phyloP scores from a whole-genome alignment of 75 land plant species.

The Azolla pinnata region DNA sequence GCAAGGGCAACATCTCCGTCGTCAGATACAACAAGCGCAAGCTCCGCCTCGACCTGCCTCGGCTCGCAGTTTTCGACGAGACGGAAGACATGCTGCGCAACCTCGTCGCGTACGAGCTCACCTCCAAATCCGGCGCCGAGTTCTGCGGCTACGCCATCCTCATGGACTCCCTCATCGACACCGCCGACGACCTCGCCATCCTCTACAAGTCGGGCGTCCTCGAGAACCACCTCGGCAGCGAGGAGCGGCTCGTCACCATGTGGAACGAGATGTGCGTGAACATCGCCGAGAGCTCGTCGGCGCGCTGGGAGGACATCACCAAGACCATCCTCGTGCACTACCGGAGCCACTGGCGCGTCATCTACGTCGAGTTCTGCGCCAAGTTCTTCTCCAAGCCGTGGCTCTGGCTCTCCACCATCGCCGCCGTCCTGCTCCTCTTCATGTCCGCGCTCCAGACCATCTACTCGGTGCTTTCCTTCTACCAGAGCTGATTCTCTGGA shows the following conservation, averaged over 20 bases:
- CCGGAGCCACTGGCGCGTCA: not conserved
- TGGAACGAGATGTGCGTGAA: not conserved
- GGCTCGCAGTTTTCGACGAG: not conserved
- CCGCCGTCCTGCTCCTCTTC: not conserved
- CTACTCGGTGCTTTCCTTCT: not conserved
- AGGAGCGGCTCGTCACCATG: not conserved
- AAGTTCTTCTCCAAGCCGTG: not conserved
- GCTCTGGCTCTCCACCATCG: not conserved
- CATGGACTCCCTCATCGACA: not conserved
- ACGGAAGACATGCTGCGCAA: constrained; percentile 5
- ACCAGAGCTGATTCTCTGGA: no score
- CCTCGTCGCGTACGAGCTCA: constrained; percentile 5
- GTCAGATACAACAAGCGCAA: not conserved
- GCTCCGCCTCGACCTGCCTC: not conserved
- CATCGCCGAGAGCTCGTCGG: not conserved
- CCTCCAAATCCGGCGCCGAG: constrained; percentile 3
- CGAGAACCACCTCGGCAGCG: not conserved
- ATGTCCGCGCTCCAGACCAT: not conserved
- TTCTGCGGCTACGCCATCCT: constrained; percentile 1
- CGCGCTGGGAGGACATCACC: not conserved
- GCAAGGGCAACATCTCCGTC: constrained; percentile 2
- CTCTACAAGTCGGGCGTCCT: not conserved
- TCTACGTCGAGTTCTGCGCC: not conserved
- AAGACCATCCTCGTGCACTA: not conserved
- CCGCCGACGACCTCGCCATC: not conserved